Evolutionary conservation across 2,329 filamentous ascomycete genomes (phyloP).

Genomic region (Fusarium multiceps): DNA sequence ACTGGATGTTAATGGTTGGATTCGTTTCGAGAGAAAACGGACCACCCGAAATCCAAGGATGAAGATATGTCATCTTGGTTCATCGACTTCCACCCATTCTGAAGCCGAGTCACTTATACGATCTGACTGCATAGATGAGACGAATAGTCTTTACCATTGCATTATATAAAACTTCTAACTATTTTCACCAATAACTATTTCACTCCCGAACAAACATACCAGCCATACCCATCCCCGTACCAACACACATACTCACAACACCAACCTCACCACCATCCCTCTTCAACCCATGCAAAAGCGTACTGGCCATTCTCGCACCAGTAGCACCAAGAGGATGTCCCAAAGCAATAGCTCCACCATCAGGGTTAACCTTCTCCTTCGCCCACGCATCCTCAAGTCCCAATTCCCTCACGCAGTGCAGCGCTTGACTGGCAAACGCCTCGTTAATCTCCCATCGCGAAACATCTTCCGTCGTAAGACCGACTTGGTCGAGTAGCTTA

Average conservation of each 20-base stretch:
- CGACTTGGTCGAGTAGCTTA: slow-evolving; percentile 77
- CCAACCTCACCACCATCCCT: slow-evolving; percentile 80
- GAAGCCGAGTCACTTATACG: neutral
- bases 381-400: slow-evolving; percentile 72
- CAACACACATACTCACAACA: slow-evolving; percentile 91
- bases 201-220: slow-evolving; percentile 40
- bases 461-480: slow-evolving; percentile 74
- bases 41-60: neutral
- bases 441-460: slow-evolving; percentile 95
- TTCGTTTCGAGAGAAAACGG: no score
- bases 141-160: neutral
- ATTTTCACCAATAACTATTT: neutral
- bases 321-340: slow-evolving; percentile 93
- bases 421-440: slow-evolving; percentile 73
- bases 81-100: neutral
- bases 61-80: neutral
- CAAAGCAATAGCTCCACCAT: slow-evolving; percentile 93
- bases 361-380: slow-evolving; percentile 82
- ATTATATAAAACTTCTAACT: neutral
- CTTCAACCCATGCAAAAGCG: slow-evolving; percentile 73
- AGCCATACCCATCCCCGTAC: slow-evolving; percentile 60
- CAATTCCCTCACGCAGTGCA: slow-evolving; percentile 78
- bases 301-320: slow-evolving; percentile 82
- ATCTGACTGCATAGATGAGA: neutral
- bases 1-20: no score